Conservation (phyloP, 2,329 filamentous ascomycete genomes). For the Colletotrichum falcatum region DNA sequence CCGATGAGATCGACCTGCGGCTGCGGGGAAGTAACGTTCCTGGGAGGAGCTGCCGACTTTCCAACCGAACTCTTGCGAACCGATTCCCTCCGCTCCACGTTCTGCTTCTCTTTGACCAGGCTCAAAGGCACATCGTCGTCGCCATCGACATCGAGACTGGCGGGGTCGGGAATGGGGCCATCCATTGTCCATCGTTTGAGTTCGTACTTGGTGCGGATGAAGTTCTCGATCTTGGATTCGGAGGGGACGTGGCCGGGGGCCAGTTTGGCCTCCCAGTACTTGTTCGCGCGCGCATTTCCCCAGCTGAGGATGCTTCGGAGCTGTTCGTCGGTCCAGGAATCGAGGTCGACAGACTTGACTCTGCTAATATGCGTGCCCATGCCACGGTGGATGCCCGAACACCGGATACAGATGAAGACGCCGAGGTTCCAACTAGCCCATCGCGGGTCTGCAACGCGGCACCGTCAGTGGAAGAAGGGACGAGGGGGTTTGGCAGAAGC, state of each 20-base stretch:
- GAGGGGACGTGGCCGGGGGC: conserved; percentile 91
- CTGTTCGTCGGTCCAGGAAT: conserved; percentile 99
- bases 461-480: conserved; percentile 28
- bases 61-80: conserved; percentile 70
- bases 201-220: conserved; percentile 99
- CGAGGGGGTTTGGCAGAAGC: not conserved
- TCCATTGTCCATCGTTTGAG: conserved; percentile 99
- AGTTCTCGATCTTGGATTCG: conserved; percentile 99
- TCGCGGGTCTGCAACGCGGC: conserved; percentile 78
- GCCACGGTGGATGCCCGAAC: conserved; percentile 96
- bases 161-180: conserved; percentile 91
- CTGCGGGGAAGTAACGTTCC: conserved; percentile 47
- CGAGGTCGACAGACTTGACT: conserved; percentile 97
- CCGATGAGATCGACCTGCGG: conserved; percentile 85
- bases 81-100: conserved; percentile 69
- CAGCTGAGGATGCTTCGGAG: conserved; percentile 92
- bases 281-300: conserved; percentile 97
- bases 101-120: conserved; percentile 75
- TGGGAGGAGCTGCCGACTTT: conserved; percentile 52
- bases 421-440: conserved; percentile 99
- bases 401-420: conserved; percentile 97
- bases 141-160: conserved; percentile 82
- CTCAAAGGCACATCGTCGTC: conserved; percentile 83
- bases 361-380: conserved; percentile 99
- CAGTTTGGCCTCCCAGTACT: conserved; percentile 98